Percentiles rank a stretch among this genome's conserved stretches.
These are phyloP conservation scores for Handroanthus guayacan DNA, from an alignment of 257 asterid species.

Conservation along the genomic window DNA sequence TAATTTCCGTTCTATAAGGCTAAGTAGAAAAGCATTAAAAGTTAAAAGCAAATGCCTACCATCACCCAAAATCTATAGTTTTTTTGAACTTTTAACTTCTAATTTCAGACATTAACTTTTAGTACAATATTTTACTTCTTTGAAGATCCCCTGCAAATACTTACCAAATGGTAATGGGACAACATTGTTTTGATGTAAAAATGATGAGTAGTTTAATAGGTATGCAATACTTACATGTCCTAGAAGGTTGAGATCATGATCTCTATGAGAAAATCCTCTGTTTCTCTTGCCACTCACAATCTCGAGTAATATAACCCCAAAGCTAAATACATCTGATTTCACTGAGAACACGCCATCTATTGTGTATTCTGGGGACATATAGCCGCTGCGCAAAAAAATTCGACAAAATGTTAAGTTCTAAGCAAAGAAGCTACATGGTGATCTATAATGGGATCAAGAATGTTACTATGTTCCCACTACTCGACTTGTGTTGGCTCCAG, in stretches of 20 bases:
- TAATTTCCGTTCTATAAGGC: too few species aligned
- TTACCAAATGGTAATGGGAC: too few species aligned
- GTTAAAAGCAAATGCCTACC: too few species aligned
- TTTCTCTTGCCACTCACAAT: constrained; percentile 35
- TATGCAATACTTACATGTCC: constrained; percentile 30
- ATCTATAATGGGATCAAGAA: not conserved
- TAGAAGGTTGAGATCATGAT: constrained; percentile 27
- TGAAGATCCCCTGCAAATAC: too few species aligned
- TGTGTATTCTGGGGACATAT: constrained; percentile 32
- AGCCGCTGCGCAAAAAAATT: constrained; percentile 9
- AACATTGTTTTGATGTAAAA: too few species aligned
- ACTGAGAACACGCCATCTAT: constrained; percentile 31
- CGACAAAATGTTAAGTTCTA: not conserved
- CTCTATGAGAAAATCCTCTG: constrained; percentile 31
- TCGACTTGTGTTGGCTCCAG: constrained; percentile 31
- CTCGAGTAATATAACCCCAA: constrained; percentile 28
- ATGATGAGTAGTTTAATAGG: not conserved
- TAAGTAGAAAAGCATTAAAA: too few species aligned
- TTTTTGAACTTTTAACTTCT: too few species aligned
- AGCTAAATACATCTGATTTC: constrained; percentile 34
- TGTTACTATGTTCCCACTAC: constrained; percentile 36
- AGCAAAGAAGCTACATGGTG: not conserved
- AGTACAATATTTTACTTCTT: too few species aligned
- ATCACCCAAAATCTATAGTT: too few species aligned
- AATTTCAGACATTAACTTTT: too few species aligned